Percentiles rank a stretch among this genome's conserved stretches.
phyloP scores from a whole-genome alignment of 2,329 filamentous ascomycete genomes.

The Aspergillus aculeatus region DNA sequence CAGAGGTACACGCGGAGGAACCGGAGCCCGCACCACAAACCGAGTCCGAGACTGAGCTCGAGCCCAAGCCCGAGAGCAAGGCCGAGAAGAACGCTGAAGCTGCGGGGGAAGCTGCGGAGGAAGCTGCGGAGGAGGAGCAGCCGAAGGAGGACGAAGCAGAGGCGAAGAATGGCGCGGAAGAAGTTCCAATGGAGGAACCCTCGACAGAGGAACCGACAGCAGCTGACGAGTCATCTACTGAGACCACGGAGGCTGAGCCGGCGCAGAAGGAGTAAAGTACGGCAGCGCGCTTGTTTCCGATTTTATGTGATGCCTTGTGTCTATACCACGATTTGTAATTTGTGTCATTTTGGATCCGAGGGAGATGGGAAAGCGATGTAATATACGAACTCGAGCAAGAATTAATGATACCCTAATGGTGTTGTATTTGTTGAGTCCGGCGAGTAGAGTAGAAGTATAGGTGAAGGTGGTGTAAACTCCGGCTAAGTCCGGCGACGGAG shows the following conservation, averaged over 20 bases:
- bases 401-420: constrained; percentile 24
- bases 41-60: not conserved
- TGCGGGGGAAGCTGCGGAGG: not conserved
- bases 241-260: constrained; percentile 5
- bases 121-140: constrained; percentile 13
- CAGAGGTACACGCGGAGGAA: constrained; percentile 20
- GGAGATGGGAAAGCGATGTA: constrained; percentile 16
- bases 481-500: not conserved
- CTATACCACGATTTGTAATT: constrained; percentile 20
- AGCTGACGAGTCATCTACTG: not conserved
- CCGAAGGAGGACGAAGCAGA: constrained; percentile 6
- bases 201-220: not conserved
- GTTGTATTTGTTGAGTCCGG: not conserved
- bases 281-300: not conserved
- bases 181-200: not conserved
- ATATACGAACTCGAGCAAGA: constrained; percentile 18
- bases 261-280: constrained; percentile 14
- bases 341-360: constrained; percentile 9
- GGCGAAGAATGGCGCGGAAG: constrained; percentile 6
- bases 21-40: constrained; percentile 9
- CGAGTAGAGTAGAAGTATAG: not conserved
- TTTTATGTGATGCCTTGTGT: constrained; percentile 12
- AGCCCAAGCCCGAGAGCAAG: not conserved
- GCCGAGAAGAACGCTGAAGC: not conserved
- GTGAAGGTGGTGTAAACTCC: not conserved